phyloP scores from a whole-genome alignment of 352 stramenopile species.

The Elongisporangium senticosum region DNA sequence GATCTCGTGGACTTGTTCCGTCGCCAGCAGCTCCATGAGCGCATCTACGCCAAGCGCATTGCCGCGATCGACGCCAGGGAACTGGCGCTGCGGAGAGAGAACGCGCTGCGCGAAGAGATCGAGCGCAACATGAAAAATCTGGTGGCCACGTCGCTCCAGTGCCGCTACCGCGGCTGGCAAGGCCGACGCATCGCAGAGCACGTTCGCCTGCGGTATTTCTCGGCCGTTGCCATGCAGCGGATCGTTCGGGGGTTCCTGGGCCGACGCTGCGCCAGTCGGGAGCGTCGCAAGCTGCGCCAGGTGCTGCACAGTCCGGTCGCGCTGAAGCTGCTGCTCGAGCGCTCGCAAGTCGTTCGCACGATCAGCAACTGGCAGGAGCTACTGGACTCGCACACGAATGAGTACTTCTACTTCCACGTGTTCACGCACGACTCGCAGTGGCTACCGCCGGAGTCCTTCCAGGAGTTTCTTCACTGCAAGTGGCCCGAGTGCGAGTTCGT shows the following conservation, averaged over 20 bases:
- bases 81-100: slow-evolving; percentile 39
- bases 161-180: slow-evolving; percentile 56
- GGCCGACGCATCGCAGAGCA: slow-evolving; percentile 28
- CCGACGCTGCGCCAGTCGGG: slow-evolving; percentile 28
- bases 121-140: slow-evolving; percentile 68
- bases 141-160: slow-evolving; percentile 64
- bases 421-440: slow-evolving; percentile 79
- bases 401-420: slow-evolving; percentile 85
- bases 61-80: slow-evolving; percentile 35
- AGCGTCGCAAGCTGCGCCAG: slow-evolving; percentile 43
- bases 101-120: slow-evolving; percentile 70
- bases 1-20: slow-evolving; percentile 44
- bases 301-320: slow-evolving; percentile 64
- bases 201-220: slow-evolving; percentile 29
- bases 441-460: slow-evolving; percentile 55
- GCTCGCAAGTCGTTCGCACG: slow-evolving; percentile 53
- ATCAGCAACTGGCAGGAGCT: slow-evolving; percentile 75
- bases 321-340: slow-evolving; percentile 60
- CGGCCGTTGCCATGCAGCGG: slow-evolving; percentile 50
- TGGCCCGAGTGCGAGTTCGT: slow-evolving; percentile 57
- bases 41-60: slow-evolving; percentile 54
- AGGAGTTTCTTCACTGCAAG: slow-evolving; percentile 54
- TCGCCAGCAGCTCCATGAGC: slow-evolving; percentile 37
- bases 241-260: slow-evolving; percentile 54
- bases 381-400: slow-evolving; percentile 73